phyloP scores from a whole-genome alignment of 805 yeast genomes.

The Metschnikowia vanudenii region DNA sequence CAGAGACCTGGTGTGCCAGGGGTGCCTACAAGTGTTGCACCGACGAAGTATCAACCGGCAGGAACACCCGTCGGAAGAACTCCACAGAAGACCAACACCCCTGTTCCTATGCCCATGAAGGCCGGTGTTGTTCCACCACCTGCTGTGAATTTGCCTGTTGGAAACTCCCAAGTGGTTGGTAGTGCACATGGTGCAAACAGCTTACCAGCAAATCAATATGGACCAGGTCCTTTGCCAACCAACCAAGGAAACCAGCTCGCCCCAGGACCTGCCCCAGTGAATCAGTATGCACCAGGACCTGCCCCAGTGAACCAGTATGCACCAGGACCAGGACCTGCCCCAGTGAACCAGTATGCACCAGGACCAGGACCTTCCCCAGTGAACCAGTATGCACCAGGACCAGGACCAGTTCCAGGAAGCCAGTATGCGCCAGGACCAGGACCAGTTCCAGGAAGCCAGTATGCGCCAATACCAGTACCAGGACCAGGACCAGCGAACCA shows the following conservation, averaged over 20 bases:
- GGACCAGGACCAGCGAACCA: too few relatives aligned
- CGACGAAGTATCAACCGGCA: conserved; percentile 14
- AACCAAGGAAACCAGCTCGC: too few relatives aligned
- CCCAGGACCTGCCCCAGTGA: too few relatives aligned
- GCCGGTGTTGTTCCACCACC: conserved; percentile 14
- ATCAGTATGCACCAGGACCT: too few relatives aligned
- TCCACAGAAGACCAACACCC: conserved; percentile 2
- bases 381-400: too few relatives aligned
- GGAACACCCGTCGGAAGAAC: conserved; percentile 3
- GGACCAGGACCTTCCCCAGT: too few relatives aligned
- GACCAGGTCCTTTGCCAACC: background rate
- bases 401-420: background rate
- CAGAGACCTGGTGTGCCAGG: background rate
- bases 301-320: too few relatives aligned
- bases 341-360: too few relatives aligned
- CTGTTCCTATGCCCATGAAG: conserved; percentile 4
- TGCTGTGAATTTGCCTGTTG: conserved; percentile 3
- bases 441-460: too few relatives aligned
- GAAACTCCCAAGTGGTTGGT: background rate
- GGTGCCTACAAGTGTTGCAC: background rate
- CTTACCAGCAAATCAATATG: background rate
- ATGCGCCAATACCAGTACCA: too few relatives aligned
- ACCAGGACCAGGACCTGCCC: too few relatives aligned
- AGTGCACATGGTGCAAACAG: background rate
- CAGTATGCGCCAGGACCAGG: background rate